Base-by-base conservation (phyloP, 202 grass and related monocot genomes). In the Panicum virgatum region DNA sequence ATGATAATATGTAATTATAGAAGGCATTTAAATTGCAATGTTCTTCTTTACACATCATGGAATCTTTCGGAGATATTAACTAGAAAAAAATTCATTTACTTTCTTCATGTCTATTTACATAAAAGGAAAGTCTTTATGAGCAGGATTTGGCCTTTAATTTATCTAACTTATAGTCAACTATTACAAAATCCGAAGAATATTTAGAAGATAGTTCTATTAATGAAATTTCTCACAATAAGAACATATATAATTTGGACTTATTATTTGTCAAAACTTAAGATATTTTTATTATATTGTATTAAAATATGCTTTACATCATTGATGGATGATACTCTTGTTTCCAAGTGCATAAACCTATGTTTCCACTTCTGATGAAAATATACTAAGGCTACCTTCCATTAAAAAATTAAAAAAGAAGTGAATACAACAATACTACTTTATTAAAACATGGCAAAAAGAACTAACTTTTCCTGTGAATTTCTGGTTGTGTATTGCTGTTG, bases 381-480 rank as follows among this genome's bases (percentile, higher is more conserved):
- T 5, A 20, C 12, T 20, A n/a, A n/a, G 40, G 9, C 19, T 40
- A 40, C 0, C 11, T 22, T 11, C 12, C n/a, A 18, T n/a, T 34
- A 11, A 19, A 19, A 15, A 47, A 46, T 14, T 5, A 46, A 46
- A 46, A 43, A 43, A 12, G 9, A 25, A 58, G 10, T 43, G 2
- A 44, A 68, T 26, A 68, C 13, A 65, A 20, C 20, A 44, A 23
- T 25, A 12, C 12, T 26, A 15, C 2, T 30, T 48, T 30, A 2
- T 30, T 18, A 70, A n/a, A 70, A 19, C 8, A 5, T 54, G 18
- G 68, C 56, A 52, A 76, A 30, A 1, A 52, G 46, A 29, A 77
- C 42, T 26, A 65, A 97, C 94, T 73, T 94, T 94, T 83, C 89
- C 94, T 30, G 70, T 89, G 78, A 92, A 97, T 57, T 94, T 97